Percentiles rank a stretch among this genome's conserved stretches.
Evolutionary conservation across 306 rosid species (phyloP).

Genomic region (Vicia villosa): DNA sequence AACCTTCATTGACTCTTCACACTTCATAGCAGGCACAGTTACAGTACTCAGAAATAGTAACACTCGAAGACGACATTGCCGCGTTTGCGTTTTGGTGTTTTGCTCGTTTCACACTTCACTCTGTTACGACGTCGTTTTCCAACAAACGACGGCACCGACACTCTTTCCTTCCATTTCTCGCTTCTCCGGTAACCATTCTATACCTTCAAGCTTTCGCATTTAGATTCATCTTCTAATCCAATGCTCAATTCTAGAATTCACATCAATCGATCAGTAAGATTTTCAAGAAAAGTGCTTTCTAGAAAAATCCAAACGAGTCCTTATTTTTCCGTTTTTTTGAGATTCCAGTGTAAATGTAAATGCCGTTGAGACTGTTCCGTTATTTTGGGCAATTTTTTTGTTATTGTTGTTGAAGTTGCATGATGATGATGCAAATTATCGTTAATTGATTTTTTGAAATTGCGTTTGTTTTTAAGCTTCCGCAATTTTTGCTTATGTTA

Average conservation of each 20-base stretch:
- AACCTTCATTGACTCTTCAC: conserved; percentile 29
- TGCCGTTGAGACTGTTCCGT: conserved; percentile 43
- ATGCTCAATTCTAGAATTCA: conserved; percentile 1
- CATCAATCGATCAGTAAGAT: background rate
- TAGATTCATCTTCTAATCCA: background rate
- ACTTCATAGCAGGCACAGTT: background rate
- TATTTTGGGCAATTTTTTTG: conserved; percentile 38
- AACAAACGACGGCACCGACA: conserved; percentile 66
- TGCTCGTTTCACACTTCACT: conserved; percentile 12
- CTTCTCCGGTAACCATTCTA: conserved; percentile 41
- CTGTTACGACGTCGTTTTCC: conserved; percentile 29
- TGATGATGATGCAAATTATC: conserved; percentile 46
- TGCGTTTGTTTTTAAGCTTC: conserved; percentile 35
- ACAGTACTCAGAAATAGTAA: background rate
- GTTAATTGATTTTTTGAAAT: conserved; percentile 40
- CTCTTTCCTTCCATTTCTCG: conserved; percentile 37
- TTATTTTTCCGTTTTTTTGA: conserved; percentile 44
- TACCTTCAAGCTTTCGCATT: background rate
- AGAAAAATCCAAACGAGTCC: conserved; percentile 41
- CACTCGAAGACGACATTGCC: background rate
- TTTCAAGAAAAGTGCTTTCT: background rate
- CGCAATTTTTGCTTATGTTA: conserved; percentile 29
- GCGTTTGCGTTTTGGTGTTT: conserved; percentile 18
- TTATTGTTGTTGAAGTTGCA: conserved; percentile 21
- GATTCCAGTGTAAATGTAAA: conserved; percentile 23